Percentiles rank a stretch among this genome's conserved stretches.
Evolutionary conservation across 2,329 filamentous ascomycete genomes (phyloP).

Genomic region (Exophiala dermatitidis): DNA sequence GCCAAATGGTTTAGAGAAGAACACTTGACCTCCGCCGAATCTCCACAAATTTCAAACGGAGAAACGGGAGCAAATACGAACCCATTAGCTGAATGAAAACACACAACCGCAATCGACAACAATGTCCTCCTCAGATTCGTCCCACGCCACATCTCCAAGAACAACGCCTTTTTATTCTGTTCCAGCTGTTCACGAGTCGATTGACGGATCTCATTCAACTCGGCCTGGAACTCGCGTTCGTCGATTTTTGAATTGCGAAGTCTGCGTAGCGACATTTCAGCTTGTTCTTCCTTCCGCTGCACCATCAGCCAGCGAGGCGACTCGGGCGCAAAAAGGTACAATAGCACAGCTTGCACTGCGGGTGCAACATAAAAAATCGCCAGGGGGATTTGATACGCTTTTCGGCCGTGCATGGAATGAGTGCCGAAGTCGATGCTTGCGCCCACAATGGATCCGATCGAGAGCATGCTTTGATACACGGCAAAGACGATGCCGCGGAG

Average conservation of each 20-base stretch:
- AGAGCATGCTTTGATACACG: slow-evolving; percentile 30
- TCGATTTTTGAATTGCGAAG: slow-evolving; percentile 20
- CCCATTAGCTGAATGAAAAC: slow-evolving; percentile 19
- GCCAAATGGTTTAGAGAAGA: background rate
- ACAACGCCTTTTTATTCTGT: slow-evolving; percentile 18
- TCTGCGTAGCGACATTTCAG: slow-evolving; percentile 12
- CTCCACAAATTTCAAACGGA: too few relatives aligned
- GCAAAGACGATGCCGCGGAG: slow-evolving; percentile 44
- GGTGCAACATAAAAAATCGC: slow-evolving; percentile 23
- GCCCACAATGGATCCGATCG: slow-evolving; percentile 18
- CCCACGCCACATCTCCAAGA: slow-evolving; percentile 19
- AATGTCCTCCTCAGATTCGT: slow-evolving; percentile 14
- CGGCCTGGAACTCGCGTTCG: slow-evolving; percentile 18
- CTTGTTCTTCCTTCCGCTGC: slow-evolving; percentile 17
- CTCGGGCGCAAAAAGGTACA: slow-evolving; percentile 22
- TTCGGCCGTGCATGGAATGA: slow-evolving; percentile 6
- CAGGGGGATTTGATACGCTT: slow-evolving; percentile 22
- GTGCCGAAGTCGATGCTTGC: slow-evolving; percentile 22
- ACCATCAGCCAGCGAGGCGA: slow-evolving; percentile 23
- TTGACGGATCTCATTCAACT: slow-evolving; percentile 24
- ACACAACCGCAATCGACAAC: slow-evolving; percentile 17
- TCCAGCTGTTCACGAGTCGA: slow-evolving; percentile 15
- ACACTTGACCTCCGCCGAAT: too few relatives aligned
- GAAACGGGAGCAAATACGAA: background rate
- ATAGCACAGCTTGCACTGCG: slow-evolving; percentile 13